A percentile compares a stretch with the other conserved stretches of the same genome.
Evolutionary conservation across 108 stramenopile species (phyloP).

Genomic region (Fragilariopsis cylindrus): DNA sequence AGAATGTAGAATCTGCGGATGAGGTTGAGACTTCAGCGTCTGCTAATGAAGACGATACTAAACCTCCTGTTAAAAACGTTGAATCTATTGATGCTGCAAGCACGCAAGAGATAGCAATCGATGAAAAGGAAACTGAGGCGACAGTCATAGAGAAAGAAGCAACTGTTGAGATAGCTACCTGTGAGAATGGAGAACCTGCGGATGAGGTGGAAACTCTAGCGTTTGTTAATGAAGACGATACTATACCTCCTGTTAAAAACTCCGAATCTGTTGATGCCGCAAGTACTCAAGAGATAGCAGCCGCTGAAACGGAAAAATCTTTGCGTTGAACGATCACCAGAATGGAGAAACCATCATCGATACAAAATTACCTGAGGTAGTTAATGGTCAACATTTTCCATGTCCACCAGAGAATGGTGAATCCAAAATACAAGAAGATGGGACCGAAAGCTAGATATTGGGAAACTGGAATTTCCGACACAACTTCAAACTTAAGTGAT

Average conservation of each 20-base stretch:
- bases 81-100: background rate
- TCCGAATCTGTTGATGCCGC: too few relatives aligned
- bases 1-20: too few relatives aligned
- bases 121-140: too few relatives aligned
- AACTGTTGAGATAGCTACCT: too few relatives aligned
- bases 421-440: background rate
- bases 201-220: background rate
- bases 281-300: too few relatives aligned
- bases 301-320: background rate
- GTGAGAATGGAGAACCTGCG: too few relatives aligned
- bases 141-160: too few relatives aligned
- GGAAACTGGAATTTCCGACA: too few relatives aligned
- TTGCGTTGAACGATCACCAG: background rate
- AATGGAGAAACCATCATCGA: background rate
- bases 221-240: too few relatives aligned
- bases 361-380: background rate
- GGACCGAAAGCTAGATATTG: background rate
- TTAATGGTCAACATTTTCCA: background rate
- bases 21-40: background rate
- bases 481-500: too few relatives aligned
- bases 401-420: background rate
- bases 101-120: background rate
- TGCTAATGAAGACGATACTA: too few relatives aligned
- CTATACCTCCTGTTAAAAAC: too few relatives aligned
- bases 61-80: background rate